Evolutionary conservation across 169 alveolate species (phyloP), one percentile per base, ranked within the genome.

Genomic region (Amoebophrya sp.): DNA sequence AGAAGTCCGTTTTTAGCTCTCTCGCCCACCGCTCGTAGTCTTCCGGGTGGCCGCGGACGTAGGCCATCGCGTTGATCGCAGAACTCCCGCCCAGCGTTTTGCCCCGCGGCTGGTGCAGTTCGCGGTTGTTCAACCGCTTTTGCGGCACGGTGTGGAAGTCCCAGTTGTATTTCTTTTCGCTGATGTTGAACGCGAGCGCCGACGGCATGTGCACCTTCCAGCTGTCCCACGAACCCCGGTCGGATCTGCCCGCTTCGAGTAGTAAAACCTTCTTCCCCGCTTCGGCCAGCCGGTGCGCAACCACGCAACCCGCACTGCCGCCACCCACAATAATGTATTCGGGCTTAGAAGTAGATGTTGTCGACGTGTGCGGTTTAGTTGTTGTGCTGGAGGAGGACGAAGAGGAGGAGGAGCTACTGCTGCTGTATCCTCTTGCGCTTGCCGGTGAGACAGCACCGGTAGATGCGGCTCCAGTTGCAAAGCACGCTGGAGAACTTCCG

Each of bases 221-320:
- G 39, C 91, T 39, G 39, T 89, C 91, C 77, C 91, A 77, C 55
- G 93, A n/a, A 38, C 90, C 83, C 1, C 89, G 40, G 40, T 93
- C 93, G 40, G 47, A 39, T 32, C 94, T 90, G 0, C 94, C 94
- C 23, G 93, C 90, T 89, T 93, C 94, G 40, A 93, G 23, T 40
- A 93, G 89, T 40, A 93, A 91, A 39, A 93, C 93, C 89, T 41
- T 25, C 54, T 89, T 35, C 35, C 77, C 77, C 38, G 77, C 93
- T 35, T 53, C 90, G 0, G 94, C 77, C 23, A 93, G 94, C 90
- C 94, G n/a, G 35, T 93, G 90, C 41, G 94, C 94, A 25, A 93
- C 2, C 41, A 90, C 93, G 89, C 92, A 77, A 39, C 94, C 94
- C 29, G 94, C 94, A 33, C 93, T 90, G n/a, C 94, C 94, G 10